Evolutionary conservation across 2,329 filamentous ascomycete species (phyloP).

Genomic region (Macrophomina pseudophaseolina): DNA sequence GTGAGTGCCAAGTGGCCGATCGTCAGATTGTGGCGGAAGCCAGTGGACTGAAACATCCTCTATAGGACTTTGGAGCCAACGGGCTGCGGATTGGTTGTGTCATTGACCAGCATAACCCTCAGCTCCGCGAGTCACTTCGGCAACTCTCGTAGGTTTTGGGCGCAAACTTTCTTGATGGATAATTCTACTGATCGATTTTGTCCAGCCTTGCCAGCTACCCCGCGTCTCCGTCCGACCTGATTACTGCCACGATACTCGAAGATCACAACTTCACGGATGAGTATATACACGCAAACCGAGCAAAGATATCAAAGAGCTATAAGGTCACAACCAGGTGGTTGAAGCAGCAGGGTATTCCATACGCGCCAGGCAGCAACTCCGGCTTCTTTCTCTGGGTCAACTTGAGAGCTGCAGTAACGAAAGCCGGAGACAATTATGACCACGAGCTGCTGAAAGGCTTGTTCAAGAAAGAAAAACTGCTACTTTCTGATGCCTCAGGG

Average conservation of each 20-base stretch:
- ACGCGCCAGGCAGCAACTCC: conserved; percentile 46
- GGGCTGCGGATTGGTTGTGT: conserved; percentile 40
- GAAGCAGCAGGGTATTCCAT: conserved; percentile 42
- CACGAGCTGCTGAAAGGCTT: conserved; percentile 43
- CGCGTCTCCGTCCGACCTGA: conserved; percentile 30
- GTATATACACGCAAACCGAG: conserved; percentile 31
- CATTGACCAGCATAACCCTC: conserved; percentile 31
- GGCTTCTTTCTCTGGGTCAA: conserved; percentile 56
- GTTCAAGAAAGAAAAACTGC: conserved; percentile 43
- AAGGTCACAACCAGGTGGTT: conserved; percentile 30
- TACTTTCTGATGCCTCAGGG: conserved; percentile 41
- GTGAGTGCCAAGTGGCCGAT: neutral
- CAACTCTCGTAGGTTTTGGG: conserved; percentile 5
- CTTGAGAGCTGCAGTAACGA: conserved; percentile 30
- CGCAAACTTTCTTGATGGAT: too few relatives aligned
- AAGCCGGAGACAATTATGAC: conserved; percentile 26
- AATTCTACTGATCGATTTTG: too few relatives aligned
- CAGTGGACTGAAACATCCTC: too few relatives aligned
- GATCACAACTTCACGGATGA: conserved; percentile 32
- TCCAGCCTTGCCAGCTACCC: conserved; percentile 34
- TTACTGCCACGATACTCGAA: conserved; percentile 43
- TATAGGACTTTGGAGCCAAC: conserved; percentile 39
- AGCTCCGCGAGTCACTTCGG: neutral
- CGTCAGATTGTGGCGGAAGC: too few relatives aligned
- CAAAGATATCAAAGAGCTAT: conserved; percentile 32